phyloP scores from a whole-genome alignment of 2,329 filamentous ascomycete species.

The Ascochyta koolunga region DNA sequence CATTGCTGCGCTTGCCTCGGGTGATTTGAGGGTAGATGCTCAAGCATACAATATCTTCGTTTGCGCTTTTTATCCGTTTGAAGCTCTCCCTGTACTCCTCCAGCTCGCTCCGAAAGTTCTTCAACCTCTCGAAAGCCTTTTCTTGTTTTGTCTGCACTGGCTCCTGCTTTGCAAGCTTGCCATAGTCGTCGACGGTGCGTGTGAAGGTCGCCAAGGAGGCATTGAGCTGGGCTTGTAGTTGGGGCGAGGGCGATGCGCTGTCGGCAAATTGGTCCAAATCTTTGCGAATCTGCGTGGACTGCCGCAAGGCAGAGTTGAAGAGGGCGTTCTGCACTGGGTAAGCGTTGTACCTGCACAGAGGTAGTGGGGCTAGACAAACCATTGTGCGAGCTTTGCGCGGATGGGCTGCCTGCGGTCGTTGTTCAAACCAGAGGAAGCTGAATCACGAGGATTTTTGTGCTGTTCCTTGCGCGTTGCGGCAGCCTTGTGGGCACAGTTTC shows the following conservation, averaged over 20 bases:
- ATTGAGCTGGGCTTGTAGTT: constrained; percentile 61
- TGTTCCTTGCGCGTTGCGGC: constrained; percentile 3
- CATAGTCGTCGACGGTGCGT: constrained; percentile 92
- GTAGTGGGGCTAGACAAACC: neutral
- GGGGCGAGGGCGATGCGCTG: constrained; percentile 62
- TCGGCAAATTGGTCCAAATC: constrained; percentile 75
- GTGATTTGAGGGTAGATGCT: neutral
- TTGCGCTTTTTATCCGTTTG: constrained; percentile 74
- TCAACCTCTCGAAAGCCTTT: constrained; percentile 84
- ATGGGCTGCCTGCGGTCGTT: neutral
- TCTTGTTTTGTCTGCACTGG: constrained; percentile 89
- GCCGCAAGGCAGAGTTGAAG: constrained; percentile 85
- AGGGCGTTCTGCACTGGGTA: constrained; percentile 69
- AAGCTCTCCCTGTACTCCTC: constrained; percentile 79
- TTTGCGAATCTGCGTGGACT: constrained; percentile 78
- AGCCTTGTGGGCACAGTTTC: constrained; percentile 27
- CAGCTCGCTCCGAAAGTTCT: constrained; percentile 83
- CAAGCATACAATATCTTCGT: constrained; percentile 70
- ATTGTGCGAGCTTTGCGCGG: neutral
- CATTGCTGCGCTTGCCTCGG: neutral
- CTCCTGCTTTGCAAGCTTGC: constrained; percentile 82
- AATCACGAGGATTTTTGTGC: neutral
- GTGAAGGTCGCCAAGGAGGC: constrained; percentile 75
- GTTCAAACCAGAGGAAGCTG: neutral
- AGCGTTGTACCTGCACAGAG: constrained; percentile 4